These are phyloP conservation scores for Cichorium intybus DNA, from an alignment of 140 eudicot species.

Conservation along the genomic window DNA sequence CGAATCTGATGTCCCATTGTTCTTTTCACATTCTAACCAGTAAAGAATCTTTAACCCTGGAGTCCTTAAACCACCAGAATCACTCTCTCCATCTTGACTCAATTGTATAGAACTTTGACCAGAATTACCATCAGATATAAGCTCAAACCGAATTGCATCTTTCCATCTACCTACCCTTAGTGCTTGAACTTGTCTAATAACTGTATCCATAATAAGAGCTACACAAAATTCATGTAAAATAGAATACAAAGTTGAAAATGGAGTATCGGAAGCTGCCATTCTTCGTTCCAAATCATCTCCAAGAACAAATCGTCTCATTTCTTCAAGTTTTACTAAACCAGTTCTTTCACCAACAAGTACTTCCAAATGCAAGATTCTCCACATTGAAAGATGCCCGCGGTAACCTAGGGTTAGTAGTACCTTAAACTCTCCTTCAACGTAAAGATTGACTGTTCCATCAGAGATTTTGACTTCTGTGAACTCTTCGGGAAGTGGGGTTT, in stretches of 20 bases:
- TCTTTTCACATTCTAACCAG: conserved; percentile 81
- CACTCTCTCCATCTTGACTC: conserved; percentile 83
- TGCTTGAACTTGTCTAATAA: conserved; percentile 84
- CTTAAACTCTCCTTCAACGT: conserved; percentile 94
- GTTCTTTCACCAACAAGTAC: conserved; percentile 93
- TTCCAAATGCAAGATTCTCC: conserved; percentile 97
- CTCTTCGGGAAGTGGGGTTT: conserved; percentile 79
- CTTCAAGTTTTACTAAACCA: conserved; percentile 89
- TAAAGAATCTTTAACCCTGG: conserved; percentile 87
- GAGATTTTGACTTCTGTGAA: conserved; percentile 70
- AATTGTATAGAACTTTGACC: conserved; percentile 62
- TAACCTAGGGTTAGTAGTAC: conserved; percentile 93
- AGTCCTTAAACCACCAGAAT: conserved; percentile 59
- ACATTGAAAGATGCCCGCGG: conserved; percentile 86
- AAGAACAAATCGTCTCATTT: conserved; percentile 72
- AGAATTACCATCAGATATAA: conserved; percentile 66
- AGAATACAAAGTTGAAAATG: conserved; percentile 73
- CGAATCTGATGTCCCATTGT: conserved; percentile 48
- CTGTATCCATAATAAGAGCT: conserved; percentile 94
- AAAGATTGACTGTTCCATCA: conserved; percentile 81
- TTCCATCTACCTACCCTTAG: conserved; percentile 93
- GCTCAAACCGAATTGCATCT: conserved; percentile 96
- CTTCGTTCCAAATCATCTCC: conserved; percentile 99
- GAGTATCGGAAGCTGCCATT: conserved; percentile 92
- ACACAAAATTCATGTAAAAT: conserved; percentile 89